Conservation (phyloP, 495 filamentous ascomycete species). For the Bacidia rubella region DNA sequence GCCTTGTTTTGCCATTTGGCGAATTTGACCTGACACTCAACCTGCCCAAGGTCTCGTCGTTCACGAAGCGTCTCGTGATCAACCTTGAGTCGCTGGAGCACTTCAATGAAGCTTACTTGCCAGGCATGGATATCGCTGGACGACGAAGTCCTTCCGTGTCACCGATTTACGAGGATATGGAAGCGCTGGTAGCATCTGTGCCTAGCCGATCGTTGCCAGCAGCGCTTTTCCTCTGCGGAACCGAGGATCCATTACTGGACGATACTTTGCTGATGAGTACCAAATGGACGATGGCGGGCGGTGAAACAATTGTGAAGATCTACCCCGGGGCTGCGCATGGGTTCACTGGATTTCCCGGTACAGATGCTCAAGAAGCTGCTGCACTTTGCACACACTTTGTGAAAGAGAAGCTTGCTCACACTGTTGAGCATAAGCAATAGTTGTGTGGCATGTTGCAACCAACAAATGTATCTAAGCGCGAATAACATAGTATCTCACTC, state of each 20-base stretch:
- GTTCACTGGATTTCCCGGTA: conserved; percentile 25
- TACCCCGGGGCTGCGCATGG: conserved; percentile 41
- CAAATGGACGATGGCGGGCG: conserved; percentile 38
- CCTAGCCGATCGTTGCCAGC: conserved; percentile 25
- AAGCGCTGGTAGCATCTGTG: conserved; percentile 16
- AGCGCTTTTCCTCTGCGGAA: conserved; percentile 39
- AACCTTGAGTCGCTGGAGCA: conserved; percentile 25
- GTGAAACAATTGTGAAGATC: conserved; percentile 34
- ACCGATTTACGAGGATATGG: conserved; percentile 34
- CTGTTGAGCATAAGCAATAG: background rate
- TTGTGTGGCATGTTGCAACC: too few relatives aligned
- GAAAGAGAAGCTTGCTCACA: background rate
- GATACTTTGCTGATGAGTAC: conserved; percentile 40
- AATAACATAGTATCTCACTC: too few relatives aligned
- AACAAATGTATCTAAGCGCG: too few relatives aligned
- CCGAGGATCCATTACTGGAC: conserved; percentile 40
- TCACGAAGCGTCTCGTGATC: conserved; percentile 20
- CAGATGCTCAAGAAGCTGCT: background rate
- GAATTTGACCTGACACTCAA: conserved; percentile 29
- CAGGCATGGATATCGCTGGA: conserved; percentile 24
- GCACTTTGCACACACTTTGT: background rate
- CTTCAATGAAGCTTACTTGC: conserved; percentile 31
- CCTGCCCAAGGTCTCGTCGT: conserved; percentile 20
- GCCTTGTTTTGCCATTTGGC: conserved; percentile 35
- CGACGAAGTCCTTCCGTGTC: conserved; percentile 26